Conservation (phyloP, 1,284 basidiomycete genomes). For the Pyrrhoderma noxium region DNA sequence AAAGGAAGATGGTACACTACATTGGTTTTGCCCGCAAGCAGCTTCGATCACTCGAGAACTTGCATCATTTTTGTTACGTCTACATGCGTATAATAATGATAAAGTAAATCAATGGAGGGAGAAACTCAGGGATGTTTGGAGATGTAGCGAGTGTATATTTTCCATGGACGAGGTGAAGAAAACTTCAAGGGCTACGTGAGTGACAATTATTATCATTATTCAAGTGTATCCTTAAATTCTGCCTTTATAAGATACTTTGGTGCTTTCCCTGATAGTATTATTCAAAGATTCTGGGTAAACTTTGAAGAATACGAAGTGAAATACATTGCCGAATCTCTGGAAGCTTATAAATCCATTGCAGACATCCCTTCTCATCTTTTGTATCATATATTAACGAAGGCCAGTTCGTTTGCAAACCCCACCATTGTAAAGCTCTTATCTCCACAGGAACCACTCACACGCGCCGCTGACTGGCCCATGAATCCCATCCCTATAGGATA, state of each 20-base stretch:
- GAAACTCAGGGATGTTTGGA: constrained; percentile 48
- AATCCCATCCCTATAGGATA: constrained; percentile 52
- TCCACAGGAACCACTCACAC: constrained; percentile 30
- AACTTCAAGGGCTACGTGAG: constrained; percentile 61
- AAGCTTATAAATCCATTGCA: constrained; percentile 27
- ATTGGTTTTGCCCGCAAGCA: constrained; percentile 69
- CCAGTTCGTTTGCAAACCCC: constrained; percentile 47
- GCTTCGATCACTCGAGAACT: constrained; percentile 45
- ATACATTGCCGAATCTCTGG: constrained; percentile 40
- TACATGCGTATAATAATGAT: constrained; percentile 68
- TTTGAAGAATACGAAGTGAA: constrained; percentile 64
- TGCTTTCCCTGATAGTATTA: constrained; percentile 42
- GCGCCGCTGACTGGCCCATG: constrained; percentile 45
- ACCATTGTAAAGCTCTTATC: constrained; percentile 42
- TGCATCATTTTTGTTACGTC: constrained; percentile 71
- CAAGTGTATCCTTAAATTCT: not conserved
- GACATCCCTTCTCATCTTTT: constrained; percentile 41
- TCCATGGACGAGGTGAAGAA: constrained; percentile 53
- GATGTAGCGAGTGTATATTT: constrained; percentile 63
- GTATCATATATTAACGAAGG: constrained; percentile 65
- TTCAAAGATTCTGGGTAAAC: constrained; percentile 54
- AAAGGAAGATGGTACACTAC: constrained; percentile 35
- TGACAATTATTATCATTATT: constrained; percentile 20
- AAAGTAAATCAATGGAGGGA: constrained; percentile 58
- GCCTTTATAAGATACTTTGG: constrained; percentile 51